Conservation (phyloP, 257 asterid genomes). For the Forsythia viridissima region DNA sequence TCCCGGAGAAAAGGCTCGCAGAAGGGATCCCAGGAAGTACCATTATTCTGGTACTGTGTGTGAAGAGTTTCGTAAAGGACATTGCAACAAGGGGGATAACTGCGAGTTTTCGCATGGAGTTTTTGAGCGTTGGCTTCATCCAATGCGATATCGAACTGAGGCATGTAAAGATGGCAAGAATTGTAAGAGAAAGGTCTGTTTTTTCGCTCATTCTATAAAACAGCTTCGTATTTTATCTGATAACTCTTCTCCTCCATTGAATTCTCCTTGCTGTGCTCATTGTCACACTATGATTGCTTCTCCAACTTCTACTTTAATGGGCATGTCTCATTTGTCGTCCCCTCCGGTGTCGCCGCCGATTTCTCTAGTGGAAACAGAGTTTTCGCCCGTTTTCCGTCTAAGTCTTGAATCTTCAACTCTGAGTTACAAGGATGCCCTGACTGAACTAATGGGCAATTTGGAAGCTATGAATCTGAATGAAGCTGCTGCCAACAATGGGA, state of each 20-base stretch:
- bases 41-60: constrained; percentile 11
- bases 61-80: constrained; percentile 3
- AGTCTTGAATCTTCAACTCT: not conserved
- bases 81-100: constrained; percentile 5
- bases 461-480: constrained; percentile 11
- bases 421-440: constrained; percentile 10
- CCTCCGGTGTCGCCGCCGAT: not conserved
- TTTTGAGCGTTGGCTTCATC: constrained; percentile 13
- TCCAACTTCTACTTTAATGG: constrained; percentile 5
- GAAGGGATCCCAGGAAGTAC: constrained; percentile 9
- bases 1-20: constrained; percentile 11
- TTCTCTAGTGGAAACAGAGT: not conserved
- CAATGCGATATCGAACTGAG: constrained; percentile 9
- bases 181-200: constrained; percentile 12
- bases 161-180: constrained; percentile 18
- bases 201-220: not conserved
- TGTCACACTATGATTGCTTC: constrained; percentile 11
- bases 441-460: constrained; percentile 12
- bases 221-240: constrained; percentile 14
- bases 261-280: constrained; percentile 11
- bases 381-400: not conserved
- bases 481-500: not conserved
- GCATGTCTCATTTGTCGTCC: not conserved
- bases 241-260: not conserved
- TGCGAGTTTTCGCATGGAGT: constrained; percentile 15